Percentiles rank a stretch among this genome's conserved stretches.
These are phyloP conservation scores for Babesia sp. DNA, from an alignment of 169 alveolate species.

Conservation along the genomic window DNA sequence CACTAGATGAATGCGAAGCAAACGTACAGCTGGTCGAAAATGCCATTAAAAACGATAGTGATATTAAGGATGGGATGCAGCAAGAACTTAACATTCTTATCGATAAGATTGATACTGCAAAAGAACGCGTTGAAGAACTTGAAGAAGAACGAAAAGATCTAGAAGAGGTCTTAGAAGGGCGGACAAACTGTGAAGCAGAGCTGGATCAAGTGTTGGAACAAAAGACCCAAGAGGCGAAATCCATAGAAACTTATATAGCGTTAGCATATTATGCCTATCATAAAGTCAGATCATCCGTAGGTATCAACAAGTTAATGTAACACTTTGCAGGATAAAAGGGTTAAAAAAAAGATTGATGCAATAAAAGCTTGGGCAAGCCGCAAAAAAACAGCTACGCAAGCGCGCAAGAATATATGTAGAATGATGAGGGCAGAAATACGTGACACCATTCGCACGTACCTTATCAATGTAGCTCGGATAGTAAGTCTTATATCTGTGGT, in stretches of 20 bases:
- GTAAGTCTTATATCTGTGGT: not conserved
- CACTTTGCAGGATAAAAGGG: not conserved
- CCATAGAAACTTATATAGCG: not conserved
- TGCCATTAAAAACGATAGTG: conserved; percentile 34
- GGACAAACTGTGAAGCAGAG: conserved; percentile 2
- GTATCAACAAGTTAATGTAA: not conserved
- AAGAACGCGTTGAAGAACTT: not conserved
- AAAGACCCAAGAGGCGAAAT: not conserved
- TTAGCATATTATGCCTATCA: conserved; percentile 1
- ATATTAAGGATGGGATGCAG: conserved; percentile 8
- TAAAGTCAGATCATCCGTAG: conserved; percentile 6
- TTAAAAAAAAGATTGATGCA: not conserved
- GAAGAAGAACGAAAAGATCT: not conserved
- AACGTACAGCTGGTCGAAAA: conserved; percentile 1
- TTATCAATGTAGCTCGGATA: not conserved
- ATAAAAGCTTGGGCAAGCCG: not conserved
- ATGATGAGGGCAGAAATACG: conserved; percentile 4
- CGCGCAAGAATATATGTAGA: not conserved
- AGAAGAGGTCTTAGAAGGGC: not conserved
- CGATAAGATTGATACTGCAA: conserved; percentile 1
- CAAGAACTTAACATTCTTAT: conserved; percentile 5
- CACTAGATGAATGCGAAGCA: not conserved
- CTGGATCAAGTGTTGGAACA: not conserved
- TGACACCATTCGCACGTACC: not conserved
- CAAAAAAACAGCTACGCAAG: not conserved